Base-by-base conservation (phyloP, 2,329 filamentous ascomycete species). In the Xylaria multiplex region DNA sequence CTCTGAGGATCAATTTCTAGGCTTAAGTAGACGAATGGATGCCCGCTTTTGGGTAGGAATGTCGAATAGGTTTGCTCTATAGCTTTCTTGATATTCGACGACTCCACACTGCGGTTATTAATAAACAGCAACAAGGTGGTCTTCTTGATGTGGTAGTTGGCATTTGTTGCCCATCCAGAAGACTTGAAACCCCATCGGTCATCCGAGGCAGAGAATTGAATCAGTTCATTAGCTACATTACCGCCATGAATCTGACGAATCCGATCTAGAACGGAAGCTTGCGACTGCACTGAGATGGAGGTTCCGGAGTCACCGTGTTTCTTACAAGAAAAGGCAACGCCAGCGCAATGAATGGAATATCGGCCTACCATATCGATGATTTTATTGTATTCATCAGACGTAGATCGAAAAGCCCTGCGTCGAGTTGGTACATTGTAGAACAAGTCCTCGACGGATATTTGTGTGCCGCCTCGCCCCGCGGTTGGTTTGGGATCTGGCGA, bases 391-490 rank as follows among this genome's bases (percentile, higher is more conserved):
- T 99, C 96, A 75, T 99, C 96, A 43, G 93, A 92, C 19, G 92
- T 82, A 14, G 95, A 98, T 46, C 96, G 89, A 75, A 99, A 99
- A 11, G 96, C 96, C 70, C 90, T 88, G 42, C 94, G 89, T 27
- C 96, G 88, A 8, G 91, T 97, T 0, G 93, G 94, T 0, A 98
- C 88, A 74, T 97, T 99, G 83, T 97, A 99, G 78, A 99, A 99
- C 11, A 99, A 81, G 77, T 99, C 96, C 76, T 99, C 95, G 16
- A 99, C 94, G 0, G 93, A 94, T 74, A 99, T 97, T 74, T 97
- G 94, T 2, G 96, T 99, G 7, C 96, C 96, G 69, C 88, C 90
- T 16, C 94, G 88, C 16, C 96, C 96, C 52, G 96, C 95, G 45
- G 90, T 92, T 4, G 93, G 90, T 76, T 93, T 97, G 2, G 96